These are phyloP conservation scores for Trifolium fragiferum DNA, from an alignment of 306 rosid species.

Conservation along the genomic window DNA sequence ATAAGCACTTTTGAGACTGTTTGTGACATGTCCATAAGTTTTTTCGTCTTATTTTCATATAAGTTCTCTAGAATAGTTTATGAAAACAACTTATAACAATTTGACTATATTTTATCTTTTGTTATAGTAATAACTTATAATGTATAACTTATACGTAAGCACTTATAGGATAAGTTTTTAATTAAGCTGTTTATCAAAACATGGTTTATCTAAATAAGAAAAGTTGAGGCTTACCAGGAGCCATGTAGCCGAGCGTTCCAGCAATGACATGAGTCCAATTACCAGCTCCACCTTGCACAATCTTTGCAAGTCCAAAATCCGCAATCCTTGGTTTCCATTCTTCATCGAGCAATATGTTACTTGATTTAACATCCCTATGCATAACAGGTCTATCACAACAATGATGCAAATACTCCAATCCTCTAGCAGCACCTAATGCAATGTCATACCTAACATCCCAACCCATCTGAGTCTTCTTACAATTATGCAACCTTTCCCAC, in stretches of 20 bases:
- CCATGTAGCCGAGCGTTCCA: constrained; percentile 85
- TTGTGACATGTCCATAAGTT: too few species aligned
- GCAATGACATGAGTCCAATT: constrained; percentile 76
- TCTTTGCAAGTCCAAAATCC: constrained; percentile 91
- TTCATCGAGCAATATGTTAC: constrained; percentile 81
- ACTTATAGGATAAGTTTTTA: background rate
- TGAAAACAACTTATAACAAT: too few species aligned
- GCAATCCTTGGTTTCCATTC: constrained; percentile 89
- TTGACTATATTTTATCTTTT: background rate
- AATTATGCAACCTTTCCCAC: constrained; percentile 77
- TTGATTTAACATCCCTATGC: constrained; percentile 88
- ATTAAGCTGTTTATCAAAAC: background rate
- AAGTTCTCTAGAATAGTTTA: too few species aligned
- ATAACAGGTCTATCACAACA: constrained; percentile 77
- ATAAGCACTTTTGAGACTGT: too few species aligned
- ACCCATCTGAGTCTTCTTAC: constrained; percentile 60
- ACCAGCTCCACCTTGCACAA: constrained; percentile 64
- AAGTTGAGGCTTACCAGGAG: constrained; percentile 71
- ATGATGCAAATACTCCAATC: constrained; percentile 88
- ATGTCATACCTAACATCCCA: constrained; percentile 85
- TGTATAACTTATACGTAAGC: background rate
- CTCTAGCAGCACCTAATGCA: constrained; percentile 88
- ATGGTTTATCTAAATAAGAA: background rate
- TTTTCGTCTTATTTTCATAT: too few species aligned
- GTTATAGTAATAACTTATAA: background rate